Base-by-base conservation (phyloP, 2,329 filamentous ascomycete species). In the Akanthomyces uredinophilus region DNA sequence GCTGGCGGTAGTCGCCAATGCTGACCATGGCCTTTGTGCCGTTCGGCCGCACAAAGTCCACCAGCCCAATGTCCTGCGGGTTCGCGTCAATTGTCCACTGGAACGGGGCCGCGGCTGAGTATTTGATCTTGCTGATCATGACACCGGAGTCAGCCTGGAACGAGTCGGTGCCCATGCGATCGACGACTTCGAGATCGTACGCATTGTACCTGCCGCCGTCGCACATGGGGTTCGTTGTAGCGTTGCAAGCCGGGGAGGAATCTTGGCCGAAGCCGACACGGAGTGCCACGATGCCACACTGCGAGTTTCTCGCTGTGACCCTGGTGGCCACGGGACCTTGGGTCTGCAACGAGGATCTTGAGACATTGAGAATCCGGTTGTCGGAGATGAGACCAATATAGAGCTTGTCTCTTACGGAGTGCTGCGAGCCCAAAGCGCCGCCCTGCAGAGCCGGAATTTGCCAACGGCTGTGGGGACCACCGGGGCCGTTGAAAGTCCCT, bases 61-160 rank as follows among this genome's bases (percentile, higher is more conserved):
- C 70, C 1, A 82, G 74, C 11, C 73, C 68, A 53, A 83, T 80
- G 61, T 83, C 81, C 64, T 83, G 72, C 0, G 81, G 81, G 68
- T 83, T 82, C 2, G 81, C 81, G 64, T 83, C 81, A 44, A 83
- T 80, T 27, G 75, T 75, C 81, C 81, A 83, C 64, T 83, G 81
- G 73, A 83, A 83, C 0, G 81, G 81, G 64, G 74, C 68, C 5
- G 66, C 64, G 64, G 78, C 78, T 20, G 61, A 65, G 62, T 80
- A 74, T 69, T 81, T 83, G 24, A 79, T 80, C 72, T 83, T 84
- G 73, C 76, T 80, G 56, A 83, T 77, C 75, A 83, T 76, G 52
- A 83, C 81, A 7, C 81, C 81, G 0, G 76, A 74, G 64, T 83
- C 81, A 0, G 81, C 77, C 29, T 76, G 74, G 72, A 83, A 83